These are phyloP conservation scores for Ogataea pilisensis DNA, from an alignment of 805 yeast genomes.

Conservation along the genomic window DNA sequence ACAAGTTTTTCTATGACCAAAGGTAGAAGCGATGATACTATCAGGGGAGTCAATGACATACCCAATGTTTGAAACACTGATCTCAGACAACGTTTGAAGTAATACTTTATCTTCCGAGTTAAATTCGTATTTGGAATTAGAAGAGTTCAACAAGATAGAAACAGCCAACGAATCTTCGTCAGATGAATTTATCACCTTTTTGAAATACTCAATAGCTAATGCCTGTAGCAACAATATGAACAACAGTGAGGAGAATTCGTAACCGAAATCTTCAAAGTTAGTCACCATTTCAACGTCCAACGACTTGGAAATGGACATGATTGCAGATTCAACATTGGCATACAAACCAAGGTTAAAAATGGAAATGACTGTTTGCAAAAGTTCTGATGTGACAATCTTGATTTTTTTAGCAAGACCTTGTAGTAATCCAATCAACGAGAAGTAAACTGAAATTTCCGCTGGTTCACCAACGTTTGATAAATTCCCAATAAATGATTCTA, in stretches of 20 bases:
- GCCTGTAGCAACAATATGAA: slow-evolving; percentile 25
- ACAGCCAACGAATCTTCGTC: slow-evolving; percentile 10
- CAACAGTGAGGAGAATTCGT: slow-evolving; percentile 28
- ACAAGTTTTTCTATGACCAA: slow-evolving; percentile 24
- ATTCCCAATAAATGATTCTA: neutral
- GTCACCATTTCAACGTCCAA: slow-evolving; percentile 21
- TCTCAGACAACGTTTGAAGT: slow-evolving; percentile 15
- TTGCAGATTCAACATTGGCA: slow-evolving; percentile 17
- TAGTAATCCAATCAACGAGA: slow-evolving; percentile 30
- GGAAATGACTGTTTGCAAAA: slow-evolving; percentile 17
- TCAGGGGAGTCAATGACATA: slow-evolving; percentile 24
- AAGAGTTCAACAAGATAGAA: slow-evolving; percentile 12
- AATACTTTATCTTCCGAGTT: slow-evolving; percentile 8
- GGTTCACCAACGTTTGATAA: neutral
- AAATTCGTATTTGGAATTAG: slow-evolving; percentile 7
- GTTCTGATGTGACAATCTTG: slow-evolving; percentile 16
- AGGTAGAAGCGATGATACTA: slow-evolving; percentile 21
- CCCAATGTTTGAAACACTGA: slow-evolving; percentile 16
- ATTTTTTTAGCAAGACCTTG: slow-evolving; percentile 26
- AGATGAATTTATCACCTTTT: slow-evolving; percentile 13
- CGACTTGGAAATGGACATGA: slow-evolving; percentile 13
- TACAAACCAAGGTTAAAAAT: slow-evolving; percentile 29
- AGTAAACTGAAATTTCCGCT: slow-evolving; percentile 9
- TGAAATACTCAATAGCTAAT: slow-evolving; percentile 22
- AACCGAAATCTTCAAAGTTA: slow-evolving; percentile 30